phyloP scores from a whole-genome alignment of 2,329 filamentous ascomycete species.

The Colletotrichum simmondsii region DNA sequence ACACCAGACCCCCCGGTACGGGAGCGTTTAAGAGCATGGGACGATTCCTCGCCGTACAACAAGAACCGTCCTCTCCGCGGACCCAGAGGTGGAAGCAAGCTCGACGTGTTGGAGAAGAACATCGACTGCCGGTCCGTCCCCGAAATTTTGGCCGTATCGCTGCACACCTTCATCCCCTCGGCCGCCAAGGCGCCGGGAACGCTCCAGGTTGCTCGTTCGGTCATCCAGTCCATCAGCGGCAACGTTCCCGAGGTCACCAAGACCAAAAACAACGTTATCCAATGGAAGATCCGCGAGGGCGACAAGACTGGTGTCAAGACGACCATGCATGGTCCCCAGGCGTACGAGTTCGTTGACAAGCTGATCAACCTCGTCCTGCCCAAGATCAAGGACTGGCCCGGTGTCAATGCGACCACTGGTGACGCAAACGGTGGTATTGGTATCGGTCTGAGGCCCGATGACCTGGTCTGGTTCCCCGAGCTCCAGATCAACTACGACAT shows the following conservation, averaged over 20 bases:
- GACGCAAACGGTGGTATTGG: slow-evolving; percentile 89
- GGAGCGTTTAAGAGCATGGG: slow-evolving; percentile 84
- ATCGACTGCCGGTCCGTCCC: slow-evolving; percentile 89
- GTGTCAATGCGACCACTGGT: slow-evolving; percentile 73
- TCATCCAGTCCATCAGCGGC: slow-evolving; percentile 87
- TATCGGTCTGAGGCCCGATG: slow-evolving; percentile 81
- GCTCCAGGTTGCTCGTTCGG: slow-evolving; percentile 85
- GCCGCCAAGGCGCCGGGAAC: slow-evolving; percentile 78
- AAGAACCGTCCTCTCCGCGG: slow-evolving; percentile 88
- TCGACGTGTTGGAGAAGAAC: slow-evolving; percentile 78
- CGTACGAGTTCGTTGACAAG: slow-evolving; percentile 92
- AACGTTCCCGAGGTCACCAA: slow-evolving; percentile 77
- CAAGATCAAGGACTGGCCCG: slow-evolving; percentile 95
- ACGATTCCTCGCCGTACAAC: slow-evolving; percentile 92
- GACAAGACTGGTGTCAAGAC: slow-evolving; percentile 81
- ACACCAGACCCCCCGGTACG: slow-evolving; percentile 63
- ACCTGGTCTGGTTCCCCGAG: slow-evolving; percentile 89
- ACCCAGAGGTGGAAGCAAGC: slow-evolving; percentile 80
- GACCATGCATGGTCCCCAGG: slow-evolving; percentile 80
- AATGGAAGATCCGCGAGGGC: slow-evolving; percentile 79
- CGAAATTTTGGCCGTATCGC: slow-evolving; percentile 80
- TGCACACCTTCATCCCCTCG: slow-evolving; percentile 80
- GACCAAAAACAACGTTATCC: slow-evolving; percentile 75
- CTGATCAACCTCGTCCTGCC: slow-evolving; percentile 90
- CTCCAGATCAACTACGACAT: slow-evolving; percentile 93